Percentiles rank a stretch among this genome's conserved stretches.
These are phyloP conservation scores for Lachnellula occidentalis DNA, from an alignment of 2,329 filamentous ascomycete species.

Conservation along the genomic window DNA sequence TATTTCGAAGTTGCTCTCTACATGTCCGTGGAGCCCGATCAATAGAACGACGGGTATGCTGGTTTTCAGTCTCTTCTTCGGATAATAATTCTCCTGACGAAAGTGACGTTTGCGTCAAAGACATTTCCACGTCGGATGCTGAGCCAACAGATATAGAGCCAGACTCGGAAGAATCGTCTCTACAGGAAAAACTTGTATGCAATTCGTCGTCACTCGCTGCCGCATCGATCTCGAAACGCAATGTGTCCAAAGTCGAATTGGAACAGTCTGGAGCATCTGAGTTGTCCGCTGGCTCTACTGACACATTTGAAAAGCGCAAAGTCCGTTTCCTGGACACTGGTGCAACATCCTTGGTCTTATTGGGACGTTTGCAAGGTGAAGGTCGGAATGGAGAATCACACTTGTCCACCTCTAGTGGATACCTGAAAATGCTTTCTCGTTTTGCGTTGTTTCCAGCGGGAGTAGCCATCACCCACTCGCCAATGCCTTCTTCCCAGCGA, in stretches of 20 bases:
- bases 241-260: too few relatives aligned
- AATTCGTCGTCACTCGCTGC: slow-evolving; percentile 7
- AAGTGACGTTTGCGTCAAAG: slow-evolving; percentile 7
- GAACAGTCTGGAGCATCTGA: not conserved
- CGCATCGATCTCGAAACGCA: not conserved
- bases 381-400: slow-evolving; percentile 20
- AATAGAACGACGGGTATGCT: not conserved
- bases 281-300: not conserved
- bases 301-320: not conserved
- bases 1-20: slow-evolving; percentile 7
- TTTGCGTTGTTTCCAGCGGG: slow-evolving; percentile 32
- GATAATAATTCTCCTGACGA: slow-evolving; percentile 3
- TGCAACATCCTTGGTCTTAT: not conserved
- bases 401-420: slow-evolving; percentile 10
- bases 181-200: not conserved
- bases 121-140: slow-evolving; percentile 2
- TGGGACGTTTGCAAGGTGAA: slow-evolving; percentile 10
- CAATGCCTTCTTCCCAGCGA: slow-evolving; percentile 51
- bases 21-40: slow-evolving; percentile 6
- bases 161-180: not conserved
- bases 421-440: slow-evolving; percentile 17
- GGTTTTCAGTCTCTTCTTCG: not conserved
- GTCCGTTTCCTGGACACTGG: not conserved
- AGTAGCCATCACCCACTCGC: slow-evolving; percentile 49
- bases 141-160: not conserved